Evolutionary conservation across 148 eudicot species (phyloP).

Genomic region (Heliamphora exappendiculata): DNA sequence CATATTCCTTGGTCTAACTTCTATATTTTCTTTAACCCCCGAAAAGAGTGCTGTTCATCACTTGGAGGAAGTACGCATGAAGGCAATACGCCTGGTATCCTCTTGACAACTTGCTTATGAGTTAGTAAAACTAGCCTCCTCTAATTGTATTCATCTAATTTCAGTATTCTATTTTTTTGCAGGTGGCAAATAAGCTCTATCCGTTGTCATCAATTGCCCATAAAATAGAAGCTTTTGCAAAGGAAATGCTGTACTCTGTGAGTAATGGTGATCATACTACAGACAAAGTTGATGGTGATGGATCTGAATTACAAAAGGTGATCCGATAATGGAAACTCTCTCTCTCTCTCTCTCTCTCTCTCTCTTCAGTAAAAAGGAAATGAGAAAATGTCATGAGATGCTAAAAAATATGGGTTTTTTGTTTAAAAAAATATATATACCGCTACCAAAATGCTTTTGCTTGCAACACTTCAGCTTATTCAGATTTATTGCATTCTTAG

Average conservation of each 20-base stretch:
- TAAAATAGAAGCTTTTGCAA: constrained; percentile 85
- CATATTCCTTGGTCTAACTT: constrained; percentile 15
- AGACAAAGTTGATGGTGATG: constrained; percentile 33
- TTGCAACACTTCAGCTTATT: too few relatives aligned
- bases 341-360: background rate
- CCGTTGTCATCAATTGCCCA: constrained; percentile 60
- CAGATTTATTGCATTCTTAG: background rate
- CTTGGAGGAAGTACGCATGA: constrained; percentile 93
- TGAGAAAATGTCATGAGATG: background rate
- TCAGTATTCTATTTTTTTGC: constrained; percentile 15
- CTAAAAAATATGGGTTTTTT: background rate
- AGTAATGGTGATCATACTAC: constrained; percentile 23
- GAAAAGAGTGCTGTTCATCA: constrained; percentile 89
- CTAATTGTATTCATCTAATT: constrained; percentile 2
- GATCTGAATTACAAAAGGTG: constrained; percentile 56
- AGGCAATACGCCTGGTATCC: constrained; percentile 94
- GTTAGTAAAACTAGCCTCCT: background rate
- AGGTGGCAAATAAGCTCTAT: constrained; percentile 96
- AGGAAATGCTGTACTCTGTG: constrained; percentile 59
- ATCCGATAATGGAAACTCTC: background rate
- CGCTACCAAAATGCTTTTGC: background rate
- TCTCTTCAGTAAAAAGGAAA: background rate
- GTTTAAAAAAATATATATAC: too few relatives aligned
- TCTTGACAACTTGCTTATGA: constrained; percentile 11
- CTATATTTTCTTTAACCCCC: constrained; percentile 13